Percentiles rank a stretch among this genome's conserved stretches.
Evolutionary conservation across 2,329 filamentous ascomycete species (phyloP).

Genomic region (Huntiella savannae): DNA sequence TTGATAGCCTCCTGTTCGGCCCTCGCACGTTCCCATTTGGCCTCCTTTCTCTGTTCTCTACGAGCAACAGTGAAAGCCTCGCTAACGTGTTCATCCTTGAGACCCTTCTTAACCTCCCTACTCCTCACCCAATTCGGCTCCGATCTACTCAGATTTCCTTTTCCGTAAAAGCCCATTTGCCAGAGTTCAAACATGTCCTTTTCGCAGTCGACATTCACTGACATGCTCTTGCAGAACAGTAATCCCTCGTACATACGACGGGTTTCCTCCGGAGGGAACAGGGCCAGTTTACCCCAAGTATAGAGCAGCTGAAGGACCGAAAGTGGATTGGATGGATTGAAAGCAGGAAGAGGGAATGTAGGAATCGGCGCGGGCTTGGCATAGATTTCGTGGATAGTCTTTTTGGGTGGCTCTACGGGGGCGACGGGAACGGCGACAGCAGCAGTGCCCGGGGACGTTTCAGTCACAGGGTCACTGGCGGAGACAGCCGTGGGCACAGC

Average conservation of each 20-base stretch:
- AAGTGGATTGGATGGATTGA: conserved; percentile 83
- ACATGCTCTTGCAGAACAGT: conserved; percentile 66
- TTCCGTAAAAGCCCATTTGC: conserved; percentile 96
- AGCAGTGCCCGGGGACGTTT: neutral
- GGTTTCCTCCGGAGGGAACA: conserved; percentile 47
- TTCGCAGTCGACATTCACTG: conserved; percentile 65
- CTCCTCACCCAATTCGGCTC: conserved; percentile 83
- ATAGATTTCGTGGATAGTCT: conserved; percentile 54
- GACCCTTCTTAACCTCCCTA: conserved; percentile 53
- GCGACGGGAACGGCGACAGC: neutral
- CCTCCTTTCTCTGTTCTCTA: conserved; percentile 59
- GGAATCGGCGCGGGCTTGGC: conserved; percentile 60
- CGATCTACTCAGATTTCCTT: conserved; percentile 79
- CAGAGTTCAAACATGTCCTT: conserved; percentile 63
- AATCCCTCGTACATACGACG: conserved; percentile 48
- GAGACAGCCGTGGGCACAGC: conserved; percentile 9
- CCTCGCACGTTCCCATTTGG: conserved; percentile 84
- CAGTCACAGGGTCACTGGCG: conserved; percentile 6
- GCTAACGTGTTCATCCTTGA: conserved; percentile 48
- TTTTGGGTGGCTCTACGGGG: conserved; percentile 15
- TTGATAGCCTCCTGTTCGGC: conserved; percentile 71
- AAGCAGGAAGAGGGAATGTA: conserved; percentile 65
- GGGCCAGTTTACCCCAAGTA: conserved; percentile 54
- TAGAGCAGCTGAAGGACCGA: conserved; percentile 67
- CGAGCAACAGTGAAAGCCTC: conserved; percentile 63